Percentiles rank a stretch among this genome's conserved stretches.
Conservation (phyloP, 2,329 filamentous ascomycete species). For the Diaporthe sp. region DNA sequence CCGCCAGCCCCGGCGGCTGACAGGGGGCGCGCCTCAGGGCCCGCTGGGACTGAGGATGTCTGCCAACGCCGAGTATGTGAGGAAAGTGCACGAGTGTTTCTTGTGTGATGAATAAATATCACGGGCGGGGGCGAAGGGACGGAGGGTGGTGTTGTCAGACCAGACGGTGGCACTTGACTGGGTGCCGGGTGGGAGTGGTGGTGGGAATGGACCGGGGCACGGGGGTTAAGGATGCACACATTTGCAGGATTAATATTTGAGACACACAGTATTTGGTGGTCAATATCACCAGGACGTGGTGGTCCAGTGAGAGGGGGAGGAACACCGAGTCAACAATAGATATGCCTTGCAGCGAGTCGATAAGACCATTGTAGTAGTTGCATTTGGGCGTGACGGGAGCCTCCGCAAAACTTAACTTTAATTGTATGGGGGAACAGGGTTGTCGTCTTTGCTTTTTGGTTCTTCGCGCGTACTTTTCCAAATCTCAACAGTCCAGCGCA, state of each 20-base stretch:
- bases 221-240: background rate
- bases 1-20: conserved; percentile 1
- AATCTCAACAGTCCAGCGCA: background rate
- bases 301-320: conserved; percentile 13
- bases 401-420: conserved; percentile 24
- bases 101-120: background rate
- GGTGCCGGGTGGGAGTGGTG: background rate
- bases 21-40: background rate
- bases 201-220: background rate
- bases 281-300: background rate
- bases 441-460: background rate
- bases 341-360: conserved; percentile 1
- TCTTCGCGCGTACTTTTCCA: background rate
- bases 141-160: background rate
- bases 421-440: conserved; percentile 20
- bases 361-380: conserved; percentile 8
- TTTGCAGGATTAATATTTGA: background rate
- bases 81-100: too few species aligned
- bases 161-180: background rate
- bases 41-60: background rate
- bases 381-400: conserved; percentile 22
- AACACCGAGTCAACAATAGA: background rate
- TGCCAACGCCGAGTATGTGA: background rate
- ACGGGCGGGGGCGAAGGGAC: background rate
- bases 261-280: conserved; percentile 20